phyloP scores from a whole-genome alignment of 306 rosid genomes.

The Pterocarpus macrocarpus region DNA sequence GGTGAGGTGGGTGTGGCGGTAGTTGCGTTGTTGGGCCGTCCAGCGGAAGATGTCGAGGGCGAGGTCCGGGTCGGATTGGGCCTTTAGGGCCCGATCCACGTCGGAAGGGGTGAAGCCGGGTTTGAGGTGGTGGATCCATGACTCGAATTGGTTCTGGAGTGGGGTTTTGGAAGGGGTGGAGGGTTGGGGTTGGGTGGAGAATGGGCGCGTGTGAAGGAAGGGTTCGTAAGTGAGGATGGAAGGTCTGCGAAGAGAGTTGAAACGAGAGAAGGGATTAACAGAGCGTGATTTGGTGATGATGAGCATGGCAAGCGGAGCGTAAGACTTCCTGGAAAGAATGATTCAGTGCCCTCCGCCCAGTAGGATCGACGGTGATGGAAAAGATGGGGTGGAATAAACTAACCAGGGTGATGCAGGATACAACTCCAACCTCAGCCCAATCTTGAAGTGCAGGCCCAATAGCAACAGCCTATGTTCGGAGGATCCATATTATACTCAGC shows the following conservation, averaged over 20 bases:
- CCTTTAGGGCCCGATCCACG: constrained; percentile 65
- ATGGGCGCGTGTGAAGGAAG: constrained; percentile 15
- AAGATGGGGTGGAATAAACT: too few relatives aligned
- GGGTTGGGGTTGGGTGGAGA: constrained; percentile 55
- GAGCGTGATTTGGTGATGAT: constrained; percentile 1
- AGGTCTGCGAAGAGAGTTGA: neutral
- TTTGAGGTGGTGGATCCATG: constrained; percentile 84
- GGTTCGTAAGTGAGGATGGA: neutral
- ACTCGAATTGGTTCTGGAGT: constrained; percentile 75
- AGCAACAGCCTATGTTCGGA: too few relatives aligned
- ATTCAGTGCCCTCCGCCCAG: too few relatives aligned
- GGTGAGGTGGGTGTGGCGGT: constrained; percentile 71
- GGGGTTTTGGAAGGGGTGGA: constrained; percentile 66
- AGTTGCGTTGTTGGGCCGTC: constrained; percentile 88
- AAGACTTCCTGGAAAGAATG: too few relatives aligned
- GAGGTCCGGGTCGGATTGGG: constrained; percentile 89
- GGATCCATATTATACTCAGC: too few relatives aligned
- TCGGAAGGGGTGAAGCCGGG: constrained; percentile 83
- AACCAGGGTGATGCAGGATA: too few relatives aligned
- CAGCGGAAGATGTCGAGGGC: constrained; percentile 96
- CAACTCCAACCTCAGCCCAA: too few relatives aligned
- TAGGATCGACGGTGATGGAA: too few relatives aligned
- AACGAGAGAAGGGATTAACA: constrained; percentile 3
- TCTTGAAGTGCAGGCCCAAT: too few relatives aligned
- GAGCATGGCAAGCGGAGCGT: neutral